Conservation (phyloP, 192 early-diverging fungal genomes). For the Backusella tuberculispora region DNA sequence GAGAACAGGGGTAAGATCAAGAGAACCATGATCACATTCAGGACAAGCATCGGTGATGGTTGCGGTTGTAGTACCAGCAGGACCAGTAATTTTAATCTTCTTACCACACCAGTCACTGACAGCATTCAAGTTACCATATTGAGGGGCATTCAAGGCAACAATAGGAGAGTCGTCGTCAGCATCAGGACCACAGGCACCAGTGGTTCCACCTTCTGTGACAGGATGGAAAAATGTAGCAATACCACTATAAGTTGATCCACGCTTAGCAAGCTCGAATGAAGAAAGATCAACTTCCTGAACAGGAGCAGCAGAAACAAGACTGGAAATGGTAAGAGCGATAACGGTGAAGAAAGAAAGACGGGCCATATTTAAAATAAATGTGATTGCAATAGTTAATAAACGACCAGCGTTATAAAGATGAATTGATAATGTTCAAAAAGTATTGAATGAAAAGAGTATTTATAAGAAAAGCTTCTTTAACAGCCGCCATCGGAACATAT, state of each 20-base stretch:
- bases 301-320: not conserved
- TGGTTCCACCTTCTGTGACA: conserved; percentile 32
- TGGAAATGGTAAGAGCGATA: not conserved
- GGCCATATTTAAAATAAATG: not conserved
- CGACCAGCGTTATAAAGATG: no score
- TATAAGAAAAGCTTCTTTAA: no score
- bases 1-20: conserved; percentile 55
- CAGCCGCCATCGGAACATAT: no score
- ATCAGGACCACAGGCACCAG: conserved; percentile 22
- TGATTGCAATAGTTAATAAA: no score
- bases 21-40: conserved; percentile 49
- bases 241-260: conserved; percentile 13
- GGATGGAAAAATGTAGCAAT: conserved; percentile 38
- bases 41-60: conserved; percentile 59
- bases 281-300: not conserved
- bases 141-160: conserved; percentile 33
- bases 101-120: conserved; percentile 40
- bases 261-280: not conserved
- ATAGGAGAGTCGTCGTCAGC: not conserved
- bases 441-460: no score
- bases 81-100: conserved; percentile 30
- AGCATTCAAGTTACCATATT: conserved; percentile 33
- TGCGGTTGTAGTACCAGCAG: conserved; percentile 51
- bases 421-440: no score
- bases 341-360: not conserved